phyloP scores from a whole-genome alignment of 768 basidiomycete genomes.

The Podaxis sp. region DNA sequence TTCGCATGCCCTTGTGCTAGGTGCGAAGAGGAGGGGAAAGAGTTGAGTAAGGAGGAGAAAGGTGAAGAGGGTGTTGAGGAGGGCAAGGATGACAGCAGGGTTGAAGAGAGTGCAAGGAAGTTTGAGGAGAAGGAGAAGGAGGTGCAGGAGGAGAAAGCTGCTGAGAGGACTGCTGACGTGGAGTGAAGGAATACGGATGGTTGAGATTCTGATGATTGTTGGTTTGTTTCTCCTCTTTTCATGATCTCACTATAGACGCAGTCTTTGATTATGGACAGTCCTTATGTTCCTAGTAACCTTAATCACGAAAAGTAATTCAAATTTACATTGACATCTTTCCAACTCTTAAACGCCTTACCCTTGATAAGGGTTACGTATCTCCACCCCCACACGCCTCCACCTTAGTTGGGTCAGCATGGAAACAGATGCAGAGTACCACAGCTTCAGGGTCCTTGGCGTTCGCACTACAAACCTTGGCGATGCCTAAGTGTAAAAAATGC shows the following conservation, averaged over 20 bases:
- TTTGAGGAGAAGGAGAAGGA: constrained; percentile 17
- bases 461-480: background rate
- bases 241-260: background rate
- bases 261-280: background rate
- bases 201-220: background rate
- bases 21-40: constrained; percentile 52
- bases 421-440: too few species aligned
- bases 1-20: constrained; percentile 72
- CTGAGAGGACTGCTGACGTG: background rate
- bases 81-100: constrained; percentile 47
- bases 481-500: background rate
- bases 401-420: too few species aligned
- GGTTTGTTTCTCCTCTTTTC: background rate
- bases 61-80: constrained; percentile 26
- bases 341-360: background rate
- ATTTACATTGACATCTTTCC: background rate
- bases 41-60: constrained; percentile 28
- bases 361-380: too few species aligned
- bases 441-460: too few species aligned
- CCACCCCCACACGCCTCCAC: too few species aligned
- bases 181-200: background rate
- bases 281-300: background rate
- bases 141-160: background rate
- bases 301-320: background rate
- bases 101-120: constrained; percentile 29